A percentile compares a stretch with the other conserved stretches of the same genome.
phyloP scores from a whole-genome alignment of 306 rosid genomes.

The Clitoria ternatea region DNA sequence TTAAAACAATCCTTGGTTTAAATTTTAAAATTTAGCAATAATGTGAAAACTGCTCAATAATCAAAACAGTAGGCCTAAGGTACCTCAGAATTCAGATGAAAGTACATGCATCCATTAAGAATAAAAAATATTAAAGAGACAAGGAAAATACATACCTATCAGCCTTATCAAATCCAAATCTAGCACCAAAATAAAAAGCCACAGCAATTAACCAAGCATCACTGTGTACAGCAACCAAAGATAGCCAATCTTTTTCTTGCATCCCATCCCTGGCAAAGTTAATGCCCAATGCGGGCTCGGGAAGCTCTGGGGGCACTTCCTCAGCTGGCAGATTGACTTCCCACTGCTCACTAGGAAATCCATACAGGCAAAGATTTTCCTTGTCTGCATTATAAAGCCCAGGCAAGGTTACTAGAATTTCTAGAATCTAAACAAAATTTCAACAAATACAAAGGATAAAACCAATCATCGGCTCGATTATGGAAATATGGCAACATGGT shows the following conservation, averaged over 20 bases:
- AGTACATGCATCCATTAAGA: background rate
- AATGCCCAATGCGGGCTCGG: constrained; percentile 54
- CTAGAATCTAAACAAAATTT: background rate
- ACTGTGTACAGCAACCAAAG: constrained; percentile 52
- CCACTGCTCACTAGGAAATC: constrained; percentile 56
- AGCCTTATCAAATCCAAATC: constrained; percentile 43
- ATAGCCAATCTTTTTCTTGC: constrained; percentile 49
- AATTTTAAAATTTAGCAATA: background rate
- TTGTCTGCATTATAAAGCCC: constrained; percentile 38
- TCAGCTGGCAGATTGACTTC: constrained; percentile 56
- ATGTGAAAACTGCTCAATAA: background rate
- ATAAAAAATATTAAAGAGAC: background rate
- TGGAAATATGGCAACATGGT: background rate
- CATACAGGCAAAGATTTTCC: constrained; percentile 61
- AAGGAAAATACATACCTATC: constrained; percentile 37
- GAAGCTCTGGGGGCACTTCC: constrained; percentile 53
- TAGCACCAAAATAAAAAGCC: constrained; percentile 49
- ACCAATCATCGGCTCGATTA: background rate
- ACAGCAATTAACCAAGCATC: constrained; percentile 50
- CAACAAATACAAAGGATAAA: background rate
- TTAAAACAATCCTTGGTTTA: background rate
- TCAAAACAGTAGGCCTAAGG: background rate
- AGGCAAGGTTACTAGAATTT: background rate
- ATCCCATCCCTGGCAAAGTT: constrained; percentile 60
- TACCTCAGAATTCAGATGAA: background rate